These are phyloP conservation scores for Schwanniomyces polymorphus DNA, from an alignment of 805 yeast species.

Conservation along the genomic window DNA sequence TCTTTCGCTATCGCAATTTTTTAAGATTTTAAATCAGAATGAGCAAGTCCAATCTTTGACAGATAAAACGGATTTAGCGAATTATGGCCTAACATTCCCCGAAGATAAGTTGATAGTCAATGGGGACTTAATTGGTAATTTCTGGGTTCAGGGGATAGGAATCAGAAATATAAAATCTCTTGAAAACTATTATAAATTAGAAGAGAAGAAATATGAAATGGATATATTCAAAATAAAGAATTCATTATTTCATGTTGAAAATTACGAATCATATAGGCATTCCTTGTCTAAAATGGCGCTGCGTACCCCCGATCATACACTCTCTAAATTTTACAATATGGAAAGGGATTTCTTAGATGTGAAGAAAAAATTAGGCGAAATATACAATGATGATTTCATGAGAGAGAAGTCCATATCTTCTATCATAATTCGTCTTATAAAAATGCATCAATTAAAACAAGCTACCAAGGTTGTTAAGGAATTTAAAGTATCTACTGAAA, in stretches of 20 bases:
- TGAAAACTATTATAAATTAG: slow-evolving; percentile 29
- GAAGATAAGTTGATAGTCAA: slow-evolving; percentile 26
- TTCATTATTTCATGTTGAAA: slow-evolving; percentile 14
- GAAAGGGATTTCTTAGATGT: slow-evolving; percentile 34
- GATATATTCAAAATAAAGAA: slow-evolving; percentile 13
- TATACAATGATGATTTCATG: slow-evolving; percentile 31
- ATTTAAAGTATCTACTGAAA: slow-evolving; percentile 27
- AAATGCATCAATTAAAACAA: slow-evolving; percentile 37
- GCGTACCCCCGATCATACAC: slow-evolving; percentile 18
- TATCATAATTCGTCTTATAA: slow-evolving; percentile 26
- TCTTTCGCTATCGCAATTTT: slow-evolving; percentile 65
- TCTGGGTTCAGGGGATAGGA: slow-evolving; percentile 36
- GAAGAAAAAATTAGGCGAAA: slow-evolving; percentile 30
- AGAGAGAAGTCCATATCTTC: slow-evolving; percentile 22
- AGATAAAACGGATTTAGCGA: slow-evolving; percentile 25
- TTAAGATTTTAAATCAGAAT: slow-evolving; percentile 57
- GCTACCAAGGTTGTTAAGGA: slow-evolving; percentile 31
- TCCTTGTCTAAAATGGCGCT: slow-evolving; percentile 20
- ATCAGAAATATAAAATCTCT: slow-evolving; percentile 18
- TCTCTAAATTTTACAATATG: slow-evolving; percentile 19
- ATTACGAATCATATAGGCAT: slow-evolving; percentile 22
- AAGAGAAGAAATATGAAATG: slow-evolving; percentile 25
- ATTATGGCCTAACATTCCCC: background rate
- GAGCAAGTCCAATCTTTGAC: slow-evolving; percentile 28
- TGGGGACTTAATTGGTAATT: slow-evolving; percentile 39